These are phyloP conservation scores for Epithele typhae DNA, from an alignment of 768 basidiomycete species.

Conservation along the genomic window DNA sequence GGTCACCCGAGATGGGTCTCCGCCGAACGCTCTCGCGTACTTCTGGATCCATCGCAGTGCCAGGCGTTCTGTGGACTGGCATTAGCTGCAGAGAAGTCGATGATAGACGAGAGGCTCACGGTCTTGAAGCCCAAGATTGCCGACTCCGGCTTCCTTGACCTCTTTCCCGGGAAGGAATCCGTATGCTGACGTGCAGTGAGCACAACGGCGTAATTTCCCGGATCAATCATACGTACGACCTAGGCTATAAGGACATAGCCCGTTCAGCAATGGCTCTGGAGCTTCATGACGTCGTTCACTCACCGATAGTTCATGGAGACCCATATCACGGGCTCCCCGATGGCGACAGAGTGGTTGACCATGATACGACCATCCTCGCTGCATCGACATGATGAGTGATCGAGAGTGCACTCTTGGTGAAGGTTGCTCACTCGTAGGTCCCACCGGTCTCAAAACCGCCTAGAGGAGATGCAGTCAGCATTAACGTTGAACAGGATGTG, in stretches of 20 bases:
- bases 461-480: no score
- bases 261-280: no score
- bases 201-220: no score
- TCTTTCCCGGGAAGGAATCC: slow-evolving; percentile 38
- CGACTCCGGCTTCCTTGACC: slow-evolving; percentile 31
- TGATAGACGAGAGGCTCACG: slow-evolving; percentile 21
- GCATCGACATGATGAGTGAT: no score
- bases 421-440: no score
- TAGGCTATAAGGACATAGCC: no score
- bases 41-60: slow-evolving; percentile 39
- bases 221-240: no score
- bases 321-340: neutral
- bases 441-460: no score
- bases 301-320: neutral
- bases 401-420: no score
- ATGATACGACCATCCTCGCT: neutral
- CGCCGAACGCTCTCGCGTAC: slow-evolving; percentile 36
- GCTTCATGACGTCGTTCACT: neutral
- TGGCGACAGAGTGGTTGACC: neutral
- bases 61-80: slow-evolving; percentile 28
- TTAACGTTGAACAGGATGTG: no score
- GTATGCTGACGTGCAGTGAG: slow-evolving; percentile 21
- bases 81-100: no score
- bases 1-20: slow-evolving; percentile 38
- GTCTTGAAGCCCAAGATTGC: slow-evolving; percentile 49